phyloP scores from a whole-genome alignment of 192 early-diverging fungal genomes.

The Rhizophagus prolifer region DNA sequence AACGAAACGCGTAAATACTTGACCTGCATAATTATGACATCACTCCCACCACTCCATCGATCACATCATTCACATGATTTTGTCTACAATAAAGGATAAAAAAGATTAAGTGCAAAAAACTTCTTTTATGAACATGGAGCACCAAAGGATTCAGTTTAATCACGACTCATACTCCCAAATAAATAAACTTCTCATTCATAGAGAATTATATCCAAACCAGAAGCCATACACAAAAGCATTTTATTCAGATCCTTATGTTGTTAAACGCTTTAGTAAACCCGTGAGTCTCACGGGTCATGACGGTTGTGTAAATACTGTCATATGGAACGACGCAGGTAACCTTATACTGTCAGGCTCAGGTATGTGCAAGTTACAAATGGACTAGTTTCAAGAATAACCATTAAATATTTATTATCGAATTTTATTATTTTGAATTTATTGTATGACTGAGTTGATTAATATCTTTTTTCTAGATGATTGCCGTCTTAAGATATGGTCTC shows the following conservation, averaged over 20 bases:
- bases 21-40: too few species aligned
- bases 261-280: slow-evolving; percentile 19
- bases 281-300: slow-evolving; percentile 37
- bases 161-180: not conserved
- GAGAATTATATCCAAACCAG: not conserved
- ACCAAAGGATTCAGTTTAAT: not conserved
- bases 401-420: too few species aligned
- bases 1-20: too few species aligned
- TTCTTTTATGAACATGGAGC: not conserved
- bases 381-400: too few species aligned
- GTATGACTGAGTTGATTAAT: not conserved
- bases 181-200: not conserved
- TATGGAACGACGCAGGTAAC: slow-evolving; percentile 46
- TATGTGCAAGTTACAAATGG: slow-evolving; percentile 25
- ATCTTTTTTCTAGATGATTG: slow-evolving; percentile 42
- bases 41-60: too few species aligned
- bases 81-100: too few species aligned
- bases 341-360: slow-evolving; percentile 48
- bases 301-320: slow-evolving; percentile 59
- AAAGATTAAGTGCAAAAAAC: too few species aligned
- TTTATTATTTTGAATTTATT: not conserved
- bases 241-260: slow-evolving; percentile 12
- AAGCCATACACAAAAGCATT: not conserved
- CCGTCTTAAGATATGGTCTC: slow-evolving; percentile 46
- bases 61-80: too few species aligned